phyloP scores from a whole-genome alignment of 352 stramenopile genomes.

The Aphanomyces stellatus region DNA sequence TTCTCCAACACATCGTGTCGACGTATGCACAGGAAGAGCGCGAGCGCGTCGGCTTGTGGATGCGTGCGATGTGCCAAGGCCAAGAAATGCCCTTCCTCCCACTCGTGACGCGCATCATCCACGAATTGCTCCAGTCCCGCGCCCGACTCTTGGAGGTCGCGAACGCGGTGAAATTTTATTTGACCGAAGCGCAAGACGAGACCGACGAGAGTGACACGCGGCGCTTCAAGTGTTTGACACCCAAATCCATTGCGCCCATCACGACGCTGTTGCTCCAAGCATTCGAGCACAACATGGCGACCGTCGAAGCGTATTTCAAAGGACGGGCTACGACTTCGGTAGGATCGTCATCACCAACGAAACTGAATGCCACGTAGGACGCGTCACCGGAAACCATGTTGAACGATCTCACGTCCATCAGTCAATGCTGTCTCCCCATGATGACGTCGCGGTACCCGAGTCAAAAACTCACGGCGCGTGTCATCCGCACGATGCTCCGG shows the following conservation, averaged over 20 bases:
- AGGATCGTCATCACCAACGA: not conserved
- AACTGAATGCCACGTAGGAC: not conserved
- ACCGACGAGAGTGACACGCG: not conserved
- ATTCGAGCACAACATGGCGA: not conserved
- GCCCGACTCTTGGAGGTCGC: not conserved
- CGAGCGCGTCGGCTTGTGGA: slow-evolving; percentile 10
- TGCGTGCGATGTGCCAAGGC: slow-evolving; percentile 9
- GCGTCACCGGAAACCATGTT: not conserved
- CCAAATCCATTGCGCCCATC: slow-evolving; percentile 31
- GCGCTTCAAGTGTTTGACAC: slow-evolving; percentile 24
- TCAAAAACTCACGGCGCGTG: slow-evolving; percentile 21
- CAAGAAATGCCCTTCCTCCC: slow-evolving; percentile 4
- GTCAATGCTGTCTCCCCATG: not conserved
- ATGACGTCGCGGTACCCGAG: not conserved
- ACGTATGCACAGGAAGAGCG: not conserved
- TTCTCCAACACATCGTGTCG: not conserved
- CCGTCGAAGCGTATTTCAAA: not conserved
- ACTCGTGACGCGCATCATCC: slow-evolving; percentile 2
- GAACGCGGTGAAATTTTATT: not conserved
- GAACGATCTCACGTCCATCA: slow-evolving; percentile 1
- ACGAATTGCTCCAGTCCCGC: not conserved
- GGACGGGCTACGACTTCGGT: not conserved
- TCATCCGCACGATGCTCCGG: slow-evolving; percentile 34
- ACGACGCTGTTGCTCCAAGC: slow-evolving; percentile 25
- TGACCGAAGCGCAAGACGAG: slow-evolving; percentile 17